phyloP scores from a whole-genome alignment of 352 stramenopile species.

The Phytophthora pisi region DNA sequence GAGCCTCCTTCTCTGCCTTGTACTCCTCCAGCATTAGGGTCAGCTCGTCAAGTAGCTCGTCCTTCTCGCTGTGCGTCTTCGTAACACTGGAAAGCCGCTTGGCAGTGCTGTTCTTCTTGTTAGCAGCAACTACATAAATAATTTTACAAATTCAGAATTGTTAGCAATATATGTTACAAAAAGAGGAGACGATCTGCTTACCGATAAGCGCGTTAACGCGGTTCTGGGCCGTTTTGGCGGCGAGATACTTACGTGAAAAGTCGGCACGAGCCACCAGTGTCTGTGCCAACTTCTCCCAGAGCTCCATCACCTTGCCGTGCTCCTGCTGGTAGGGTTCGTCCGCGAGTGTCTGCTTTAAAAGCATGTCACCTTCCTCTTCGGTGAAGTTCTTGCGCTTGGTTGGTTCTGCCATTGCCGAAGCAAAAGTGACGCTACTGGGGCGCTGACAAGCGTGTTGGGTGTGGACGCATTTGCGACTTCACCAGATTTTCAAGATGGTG shows the following conservation, averaged over 20 bases:
- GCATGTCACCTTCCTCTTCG: constrained; percentile 10
- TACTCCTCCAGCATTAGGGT: too few relatives aligned
- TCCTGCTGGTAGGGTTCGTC: neutral
- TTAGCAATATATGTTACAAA: neutral
- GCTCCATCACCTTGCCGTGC: constrained; percentile 7
- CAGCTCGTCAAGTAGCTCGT: constrained; percentile 10
- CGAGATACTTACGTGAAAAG: constrained; percentile 4
- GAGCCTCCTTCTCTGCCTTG: too few relatives aligned
- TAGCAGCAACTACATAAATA: constrained; percentile 1
- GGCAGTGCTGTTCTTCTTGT: constrained; percentile 6
- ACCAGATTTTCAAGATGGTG: constrained; percentile 1
- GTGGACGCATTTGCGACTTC: constrained; percentile 3
- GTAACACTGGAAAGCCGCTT: constrained; percentile 3
- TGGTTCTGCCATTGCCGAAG: constrained; percentile 11
- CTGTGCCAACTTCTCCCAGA: constrained; percentile 4
- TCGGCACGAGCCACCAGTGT: neutral
- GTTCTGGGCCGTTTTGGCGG: too few relatives aligned
- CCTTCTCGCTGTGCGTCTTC: constrained; percentile 8
- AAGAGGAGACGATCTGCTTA: too few relatives aligned
- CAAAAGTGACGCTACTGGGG: neutral
- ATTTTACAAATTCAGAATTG: neutral
- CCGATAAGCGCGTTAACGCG: too few relatives aligned
- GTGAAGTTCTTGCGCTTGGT: constrained; percentile 11
- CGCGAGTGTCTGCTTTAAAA: constrained; percentile 7
- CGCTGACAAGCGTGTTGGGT: neutral